Percentiles rank a stretch among this genome's conserved stretches.
Conservation (phyloP, 1,284 basidiomycete genomes). For the Entoloma clypeatum region DNA sequence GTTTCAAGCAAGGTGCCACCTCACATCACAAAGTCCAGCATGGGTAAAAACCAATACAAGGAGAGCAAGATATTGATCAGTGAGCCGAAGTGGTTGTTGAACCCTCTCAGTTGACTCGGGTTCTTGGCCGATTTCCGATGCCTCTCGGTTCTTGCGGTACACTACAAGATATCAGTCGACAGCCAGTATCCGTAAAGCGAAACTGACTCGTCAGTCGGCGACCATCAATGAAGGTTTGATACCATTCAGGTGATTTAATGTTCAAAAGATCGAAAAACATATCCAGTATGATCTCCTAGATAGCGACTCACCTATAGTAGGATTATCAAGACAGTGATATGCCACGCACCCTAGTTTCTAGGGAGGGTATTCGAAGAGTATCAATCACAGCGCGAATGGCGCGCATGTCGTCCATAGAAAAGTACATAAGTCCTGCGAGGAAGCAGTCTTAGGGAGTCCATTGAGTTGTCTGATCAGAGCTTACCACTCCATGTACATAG, state of each 20-base stretch:
- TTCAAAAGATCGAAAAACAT: constrained; percentile 94
- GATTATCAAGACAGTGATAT: neutral
- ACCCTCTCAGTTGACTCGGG: constrained; percentile 39
- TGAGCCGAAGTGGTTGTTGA: constrained; percentile 70
- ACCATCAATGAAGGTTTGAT: constrained; percentile 85
- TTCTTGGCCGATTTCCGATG: constrained; percentile 28
- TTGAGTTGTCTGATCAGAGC: constrained; percentile 24
- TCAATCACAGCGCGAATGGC: constrained; percentile 85
- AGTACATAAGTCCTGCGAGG: constrained; percentile 79
- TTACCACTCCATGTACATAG: constrained; percentile 91
- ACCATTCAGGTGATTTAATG: constrained; percentile 88
- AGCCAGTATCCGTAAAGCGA: neutral
- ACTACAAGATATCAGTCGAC: constrained; percentile 38
- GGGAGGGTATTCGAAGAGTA: constrained; percentile 83
- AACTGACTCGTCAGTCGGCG: constrained; percentile 77
- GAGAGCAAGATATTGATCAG: constrained; percentile 93
- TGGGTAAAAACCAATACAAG: constrained; percentile 84
- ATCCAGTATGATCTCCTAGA: constrained; percentile 85
- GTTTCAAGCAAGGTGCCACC: constrained; percentile 22
- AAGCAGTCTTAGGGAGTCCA: constrained; percentile 8
- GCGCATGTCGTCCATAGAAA: constrained; percentile 86
- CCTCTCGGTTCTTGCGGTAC: constrained; percentile 58
- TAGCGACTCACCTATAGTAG: neutral
- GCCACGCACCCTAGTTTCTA: constrained; percentile 72
- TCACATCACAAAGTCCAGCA: constrained; percentile 83